Evolutionary conservation across 352 stramenopile species (phyloP).

Genomic region (Phytophthora pistaciae): DNA sequence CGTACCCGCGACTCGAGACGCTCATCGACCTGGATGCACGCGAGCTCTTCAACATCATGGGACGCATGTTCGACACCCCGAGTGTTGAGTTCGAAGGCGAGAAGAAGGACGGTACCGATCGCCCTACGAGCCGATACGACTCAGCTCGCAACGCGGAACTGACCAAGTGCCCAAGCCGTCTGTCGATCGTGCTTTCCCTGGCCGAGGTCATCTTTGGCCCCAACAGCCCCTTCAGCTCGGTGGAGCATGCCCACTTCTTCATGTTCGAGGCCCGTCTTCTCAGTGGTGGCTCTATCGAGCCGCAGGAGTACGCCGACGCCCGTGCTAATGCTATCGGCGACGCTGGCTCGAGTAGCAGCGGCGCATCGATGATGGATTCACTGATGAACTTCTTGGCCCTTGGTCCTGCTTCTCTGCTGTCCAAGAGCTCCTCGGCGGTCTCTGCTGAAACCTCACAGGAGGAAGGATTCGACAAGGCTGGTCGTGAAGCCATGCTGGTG

Average conservation of each 20-base stretch:
- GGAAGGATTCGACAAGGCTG: conserved; percentile 86
- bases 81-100: conserved; percentile 90
- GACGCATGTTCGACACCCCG: conserved; percentile 81
- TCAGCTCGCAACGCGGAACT: conserved; percentile 77
- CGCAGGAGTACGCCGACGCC: conserved; percentile 83
- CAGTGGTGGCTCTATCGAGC: conserved; percentile 84
- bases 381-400: conserved; percentile 90
- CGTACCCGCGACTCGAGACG: conserved; percentile 87
- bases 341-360: conserved; percentile 44
- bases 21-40: conserved; percentile 84
- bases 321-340: conserved; percentile 65
- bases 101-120: conserved; percentile 68
- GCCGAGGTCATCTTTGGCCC: conserved; percentile 83
- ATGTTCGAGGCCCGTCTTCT: conserved; percentile 91
- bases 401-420: conserved; percentile 71
- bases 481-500: conserved; percentile 86
- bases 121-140: conserved; percentile 78
- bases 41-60: conserved; percentile 86
- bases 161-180: conserved; percentile 80
- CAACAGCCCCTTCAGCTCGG: conserved; percentile 72
- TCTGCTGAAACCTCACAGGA: conserved; percentile 68
- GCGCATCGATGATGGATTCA: conserved; percentile 87
- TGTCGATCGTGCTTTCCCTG: conserved; percentile 88
- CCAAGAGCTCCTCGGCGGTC: conserved; percentile 50
- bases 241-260: conserved; percentile 90